A percentile compares a stretch with the other conserved stretches of the same genome.
phyloP scores from a whole-genome alignment of 345 rosid species.

The Linum lewisii region DNA sequence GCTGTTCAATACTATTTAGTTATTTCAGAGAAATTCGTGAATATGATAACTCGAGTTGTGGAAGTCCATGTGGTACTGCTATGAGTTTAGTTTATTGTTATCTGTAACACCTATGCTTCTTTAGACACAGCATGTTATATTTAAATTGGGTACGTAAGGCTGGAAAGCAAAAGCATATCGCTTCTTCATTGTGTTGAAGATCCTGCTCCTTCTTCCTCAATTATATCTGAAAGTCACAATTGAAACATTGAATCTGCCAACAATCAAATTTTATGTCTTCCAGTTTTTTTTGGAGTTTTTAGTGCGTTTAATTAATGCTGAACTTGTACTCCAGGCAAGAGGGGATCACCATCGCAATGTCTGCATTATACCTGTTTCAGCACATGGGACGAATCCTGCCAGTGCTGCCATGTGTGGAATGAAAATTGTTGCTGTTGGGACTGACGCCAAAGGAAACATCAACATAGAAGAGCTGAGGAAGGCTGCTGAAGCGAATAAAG shows the following conservation, averaged over 20 bases:
- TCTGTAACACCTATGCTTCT: neutral
- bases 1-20: neutral
- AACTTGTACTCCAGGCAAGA: constrained; percentile 53
- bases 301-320: neutral
- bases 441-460: constrained; percentile 96
- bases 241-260: no score
- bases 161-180: neutral
- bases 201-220: neutral
- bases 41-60: no score
- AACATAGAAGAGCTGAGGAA: constrained; percentile 76
- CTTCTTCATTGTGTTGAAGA: neutral
- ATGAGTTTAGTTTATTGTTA: neutral
- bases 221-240: neutral
- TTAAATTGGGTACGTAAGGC: neutral
- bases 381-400: constrained; percentile 99
- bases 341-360: constrained; percentile 95
- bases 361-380: constrained; percentile 97
- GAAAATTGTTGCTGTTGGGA: constrained; percentile 92
- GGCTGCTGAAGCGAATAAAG: constrained; percentile 89
- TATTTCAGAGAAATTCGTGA: neutral
- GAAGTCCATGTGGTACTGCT: neutral
- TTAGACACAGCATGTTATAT: neutral
- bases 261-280: neutral
- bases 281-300: neutral
- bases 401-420: constrained; percentile 99